phyloP scores from a whole-genome alignment of 148 eudicot genomes.

The Vaccinium darrowii region DNA sequence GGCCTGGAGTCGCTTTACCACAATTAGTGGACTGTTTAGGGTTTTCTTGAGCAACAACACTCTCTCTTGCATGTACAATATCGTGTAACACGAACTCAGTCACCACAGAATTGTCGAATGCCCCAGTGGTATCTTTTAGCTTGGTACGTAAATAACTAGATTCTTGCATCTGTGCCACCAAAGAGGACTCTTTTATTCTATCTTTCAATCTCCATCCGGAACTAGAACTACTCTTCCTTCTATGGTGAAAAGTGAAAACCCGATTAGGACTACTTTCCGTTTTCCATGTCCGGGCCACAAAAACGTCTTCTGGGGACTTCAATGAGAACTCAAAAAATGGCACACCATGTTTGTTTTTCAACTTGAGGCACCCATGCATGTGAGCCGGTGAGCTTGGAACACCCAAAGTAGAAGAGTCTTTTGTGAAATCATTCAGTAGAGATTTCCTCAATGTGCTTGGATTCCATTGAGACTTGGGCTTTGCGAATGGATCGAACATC shows the following conservation, averaged over 20 bases:
- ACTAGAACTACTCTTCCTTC: constrained; percentile 61
- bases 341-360: constrained; percentile 64
- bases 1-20: constrained; percentile 37
- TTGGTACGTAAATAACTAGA: constrained; percentile 63
- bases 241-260: constrained; percentile 76
- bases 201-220: constrained; percentile 45
- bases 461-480: constrained; percentile 58
- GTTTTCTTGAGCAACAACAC: constrained; percentile 37
- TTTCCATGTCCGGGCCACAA: constrained; percentile 79
- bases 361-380: constrained; percentile 61
- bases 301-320: constrained; percentile 51
- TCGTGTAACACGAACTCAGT: constrained; percentile 84
- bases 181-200: constrained; percentile 50
- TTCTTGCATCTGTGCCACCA: constrained; percentile 88
- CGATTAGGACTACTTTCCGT: constrained; percentile 52
- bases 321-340: constrained; percentile 69
- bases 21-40: constrained; percentile 26
- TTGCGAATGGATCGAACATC: constrained; percentile 41
- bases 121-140: constrained; percentile 32
- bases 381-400: constrained; percentile 62
- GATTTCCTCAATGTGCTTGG: constrained; percentile 42
- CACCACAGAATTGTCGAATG: constrained; percentile 52
- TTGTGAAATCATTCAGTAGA: constrained; percentile 50
- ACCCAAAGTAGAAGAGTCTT: constrained; percentile 25
- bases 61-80: constrained; percentile 54